Base-by-base conservation (phyloP, 1,284 basidiomycete species). In the Porphyrellus sp. region DNA sequence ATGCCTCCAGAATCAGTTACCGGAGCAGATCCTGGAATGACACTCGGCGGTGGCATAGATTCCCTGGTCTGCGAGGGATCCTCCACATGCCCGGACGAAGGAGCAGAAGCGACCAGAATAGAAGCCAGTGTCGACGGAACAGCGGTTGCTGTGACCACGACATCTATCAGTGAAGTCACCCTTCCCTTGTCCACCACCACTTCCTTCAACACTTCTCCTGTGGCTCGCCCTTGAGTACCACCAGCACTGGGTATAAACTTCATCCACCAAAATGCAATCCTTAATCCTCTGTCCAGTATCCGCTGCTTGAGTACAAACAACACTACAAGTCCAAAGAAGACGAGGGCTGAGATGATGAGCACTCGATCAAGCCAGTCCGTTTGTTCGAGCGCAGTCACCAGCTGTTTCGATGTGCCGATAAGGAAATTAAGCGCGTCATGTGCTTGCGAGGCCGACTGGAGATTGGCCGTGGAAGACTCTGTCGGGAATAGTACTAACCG, bases 361-460 rank as follows among this genome's bases (percentile, higher is more conserved):
- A 94, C 69, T 8, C 93, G 86, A 74, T 98, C 93, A n/a, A 94
- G 75, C 83, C 90, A 88, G 74, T 97, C 93, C 7, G 92, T 84
- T 55, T 86, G 85, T 70, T 95, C 89, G 40, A 98, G 83, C 0
- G 86, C 84, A 16, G 86, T 89, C 58, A 97, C 85, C 54, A 97
- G 81, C 34, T 86, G 79, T 63, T 89, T 86, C 1, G 92, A 94
- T 24, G 89, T 84, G 46, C 77, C 74, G 66, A 97, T 82, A 51
- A 97, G 72, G 46, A 78, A 77, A 33, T 79, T 80, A 58, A 97
- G 85, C 13, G 78, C 78, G 63, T 92, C 87, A 64, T 97, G 93
- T n/a, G 86, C 82, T 11, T 79, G 72, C 0, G 88, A 87, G 0
- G 93, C 86, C 4, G 86, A 80, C 9, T 77, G 77, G 8, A 97